Base-by-base conservation (phyloP, 2,329 filamentous ascomycete genomes). In the Trichothecium sympodiale region DNA sequence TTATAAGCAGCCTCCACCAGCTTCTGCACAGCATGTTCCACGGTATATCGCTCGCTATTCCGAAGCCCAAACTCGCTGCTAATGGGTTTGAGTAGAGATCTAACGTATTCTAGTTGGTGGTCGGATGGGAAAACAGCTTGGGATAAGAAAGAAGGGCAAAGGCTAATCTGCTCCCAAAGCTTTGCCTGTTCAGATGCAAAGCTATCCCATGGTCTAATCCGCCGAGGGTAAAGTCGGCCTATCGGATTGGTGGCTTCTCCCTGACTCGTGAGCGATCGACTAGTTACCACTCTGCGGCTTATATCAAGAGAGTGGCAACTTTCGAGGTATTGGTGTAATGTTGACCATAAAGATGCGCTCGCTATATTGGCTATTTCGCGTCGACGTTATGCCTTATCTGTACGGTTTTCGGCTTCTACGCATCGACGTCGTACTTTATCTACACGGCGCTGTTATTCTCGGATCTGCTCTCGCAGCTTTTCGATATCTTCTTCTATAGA, bases 91-190 rank as follows among this genome's bases (percentile, higher is more conserved):
- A 59, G 39, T 20, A 51, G 13, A 9, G 47, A 51, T 23, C 33
- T 44, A 0, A 60, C 43, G 30, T 54, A 60, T 15, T 56, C 50
- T 15, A 62, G 32, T 44, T 60, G 47, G 41, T 55, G 43, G 8
- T 34, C 36, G 20, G 53, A 56, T 30, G 50, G 51, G 35, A 61
- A 63, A 3, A 38, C 17, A 20, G 36, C 25, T 15, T 46, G n/a
- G 7, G 46, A 55, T 36, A 37, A 41, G 41, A 60, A 59, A 4
- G 41, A 40, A 32, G 37, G 16, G n/a, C 37, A 36, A 80, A 42
- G 71, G 64, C 49, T 42, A 14, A 62, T 46, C 8, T 42, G 13
- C 14, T 51, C 31, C 54, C 48, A 62, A 16, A 57, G 46, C 5
- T 49, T 20, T 39, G 56, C 46, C 43, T 62, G 51, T 34, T 37